Percentiles rank a stretch among this genome's conserved stretches.
Conservation (phyloP, 2,329 filamentous ascomycete genomes). For the Colletotrichum brevisporum region DNA sequence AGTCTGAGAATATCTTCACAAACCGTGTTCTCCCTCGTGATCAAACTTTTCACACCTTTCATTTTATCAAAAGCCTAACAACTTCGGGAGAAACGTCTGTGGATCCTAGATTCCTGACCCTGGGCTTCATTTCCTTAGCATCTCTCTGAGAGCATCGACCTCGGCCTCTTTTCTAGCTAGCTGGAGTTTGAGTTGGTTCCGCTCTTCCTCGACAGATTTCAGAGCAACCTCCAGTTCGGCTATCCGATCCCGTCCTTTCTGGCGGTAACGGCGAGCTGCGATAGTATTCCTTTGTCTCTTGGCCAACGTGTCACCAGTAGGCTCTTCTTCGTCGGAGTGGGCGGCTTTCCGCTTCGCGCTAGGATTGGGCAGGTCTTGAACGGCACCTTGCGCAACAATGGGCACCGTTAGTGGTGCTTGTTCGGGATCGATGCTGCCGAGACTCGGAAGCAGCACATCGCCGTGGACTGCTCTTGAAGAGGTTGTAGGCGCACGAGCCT, state of each 20-base stretch:
- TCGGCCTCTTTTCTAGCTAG: conserved; percentile 73
- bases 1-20: background rate
- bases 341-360: background rate
- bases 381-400: background rate
- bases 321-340: background rate
- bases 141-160: conserved; percentile 63
- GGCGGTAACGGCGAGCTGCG: conserved; percentile 73
- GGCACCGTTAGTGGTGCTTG: background rate
- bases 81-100: background rate
- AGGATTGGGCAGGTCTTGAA: background rate
- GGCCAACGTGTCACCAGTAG: background rate
- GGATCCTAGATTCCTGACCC: background rate
- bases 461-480: background rate
- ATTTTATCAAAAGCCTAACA: background rate
- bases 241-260: conserved; percentile 74
- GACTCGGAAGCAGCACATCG: background rate
- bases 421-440: background rate
- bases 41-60: background rate
- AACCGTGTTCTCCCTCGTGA: background rate
- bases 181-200: conserved; percentile 69
- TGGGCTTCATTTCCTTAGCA: background rate
- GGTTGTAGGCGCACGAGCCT: background rate
- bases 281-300: conserved; percentile 75
- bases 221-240: conserved; percentile 68
- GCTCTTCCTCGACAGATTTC: conserved; percentile 65